phyloP scores from a whole-genome alignment of 2,329 filamentous ascomycete genomes.

The Paraphoma sp. region DNA sequence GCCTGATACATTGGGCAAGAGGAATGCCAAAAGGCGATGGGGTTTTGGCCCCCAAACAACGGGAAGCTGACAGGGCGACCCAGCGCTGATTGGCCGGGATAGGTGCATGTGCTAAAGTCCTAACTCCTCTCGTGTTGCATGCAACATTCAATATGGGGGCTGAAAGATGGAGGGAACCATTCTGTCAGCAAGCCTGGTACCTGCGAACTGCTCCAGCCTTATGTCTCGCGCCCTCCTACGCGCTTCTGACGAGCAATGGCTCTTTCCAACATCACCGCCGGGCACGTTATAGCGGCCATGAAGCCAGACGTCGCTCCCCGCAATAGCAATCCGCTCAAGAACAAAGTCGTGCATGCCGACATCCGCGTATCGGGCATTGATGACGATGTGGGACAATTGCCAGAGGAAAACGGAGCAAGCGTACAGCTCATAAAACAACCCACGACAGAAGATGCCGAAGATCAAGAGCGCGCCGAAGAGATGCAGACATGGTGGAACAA shows the following conservation, averaged over 20 bases:
- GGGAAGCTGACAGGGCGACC: not conserved
- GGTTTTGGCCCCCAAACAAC: not conserved
- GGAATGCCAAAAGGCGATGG: not conserved
- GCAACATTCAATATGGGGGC: slow-evolving; percentile 34
- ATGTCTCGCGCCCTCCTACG: slow-evolving; percentile 8
- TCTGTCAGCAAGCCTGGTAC: slow-evolving; percentile 14
- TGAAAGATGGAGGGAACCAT: slow-evolving; percentile 22
- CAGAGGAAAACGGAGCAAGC: not conserved
- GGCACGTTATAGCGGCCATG: slow-evolving; percentile 18
- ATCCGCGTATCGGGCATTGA: slow-evolving; percentile 31
- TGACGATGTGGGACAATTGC: slow-evolving; percentile 9
- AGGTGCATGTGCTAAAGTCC: slow-evolving; percentile 4
- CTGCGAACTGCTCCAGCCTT: slow-evolving; percentile 25
- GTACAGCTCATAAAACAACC: slow-evolving; percentile 7
- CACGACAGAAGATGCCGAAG: slow-evolving; percentile 18
- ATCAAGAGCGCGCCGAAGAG: slow-evolving; percentile 24
- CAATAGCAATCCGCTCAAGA: slow-evolving; percentile 16
- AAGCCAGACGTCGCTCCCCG: slow-evolving; percentile 21
- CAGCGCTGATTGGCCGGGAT: slow-evolving; percentile 1
- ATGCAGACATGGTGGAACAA: slow-evolving; percentile 46
- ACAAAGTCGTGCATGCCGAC: slow-evolving; percentile 35
- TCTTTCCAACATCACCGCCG: slow-evolving; percentile 6
- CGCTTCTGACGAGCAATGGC: slow-evolving; percentile 15
- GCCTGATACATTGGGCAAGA: slow-evolving; percentile 8
- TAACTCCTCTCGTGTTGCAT: slow-evolving; percentile 9